These are phyloP conservation scores for Solanum neorickii DNA, from an alignment of 257 asterid genomes.

Conservation along the genomic window DNA sequence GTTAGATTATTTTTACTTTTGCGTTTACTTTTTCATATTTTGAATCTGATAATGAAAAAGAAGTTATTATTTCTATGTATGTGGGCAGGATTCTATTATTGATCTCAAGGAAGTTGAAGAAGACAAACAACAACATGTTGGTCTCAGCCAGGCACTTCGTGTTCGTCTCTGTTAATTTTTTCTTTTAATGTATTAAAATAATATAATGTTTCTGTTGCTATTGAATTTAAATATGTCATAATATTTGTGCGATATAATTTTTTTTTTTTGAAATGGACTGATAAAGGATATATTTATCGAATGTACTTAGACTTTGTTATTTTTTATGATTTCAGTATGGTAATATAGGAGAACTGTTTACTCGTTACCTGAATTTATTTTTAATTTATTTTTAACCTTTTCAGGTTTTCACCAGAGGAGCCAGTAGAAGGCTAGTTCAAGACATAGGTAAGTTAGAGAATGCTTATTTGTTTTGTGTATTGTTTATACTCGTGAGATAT, in stretches of 20 bases:
- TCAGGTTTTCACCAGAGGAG: constrained; percentile 22
- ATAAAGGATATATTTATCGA: neutral
- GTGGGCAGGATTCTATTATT: constrained; percentile 23
- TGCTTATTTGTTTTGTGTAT: neutral
- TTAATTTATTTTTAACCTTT: neutral
- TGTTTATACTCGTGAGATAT: too few relatives aligned
- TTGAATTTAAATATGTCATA: neutral
- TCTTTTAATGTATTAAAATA: neutral
- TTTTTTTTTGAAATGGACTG: neutral
- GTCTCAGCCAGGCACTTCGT: constrained; percentile 25
- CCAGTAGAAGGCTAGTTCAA: constrained; percentile 18
- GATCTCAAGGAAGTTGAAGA: constrained; percentile 19
- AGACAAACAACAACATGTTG: constrained; percentile 2
- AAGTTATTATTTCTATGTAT: neutral
- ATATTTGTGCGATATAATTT: neutral
- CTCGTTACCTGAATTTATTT: neutral
- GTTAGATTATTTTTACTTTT: too few relatives aligned
- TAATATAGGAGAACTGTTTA: neutral
- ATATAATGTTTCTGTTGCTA: neutral
- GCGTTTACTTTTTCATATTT: too few relatives aligned
- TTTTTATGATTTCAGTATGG: neutral
- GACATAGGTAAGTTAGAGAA: constrained; percentile 11
- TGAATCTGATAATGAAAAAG: too few relatives aligned
- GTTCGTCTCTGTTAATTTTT: neutral
- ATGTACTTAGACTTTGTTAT: neutral